Evolutionary conservation across 2,329 filamentous ascomycete genomes (phyloP).

Genomic region (Onygena corvina): DNA sequence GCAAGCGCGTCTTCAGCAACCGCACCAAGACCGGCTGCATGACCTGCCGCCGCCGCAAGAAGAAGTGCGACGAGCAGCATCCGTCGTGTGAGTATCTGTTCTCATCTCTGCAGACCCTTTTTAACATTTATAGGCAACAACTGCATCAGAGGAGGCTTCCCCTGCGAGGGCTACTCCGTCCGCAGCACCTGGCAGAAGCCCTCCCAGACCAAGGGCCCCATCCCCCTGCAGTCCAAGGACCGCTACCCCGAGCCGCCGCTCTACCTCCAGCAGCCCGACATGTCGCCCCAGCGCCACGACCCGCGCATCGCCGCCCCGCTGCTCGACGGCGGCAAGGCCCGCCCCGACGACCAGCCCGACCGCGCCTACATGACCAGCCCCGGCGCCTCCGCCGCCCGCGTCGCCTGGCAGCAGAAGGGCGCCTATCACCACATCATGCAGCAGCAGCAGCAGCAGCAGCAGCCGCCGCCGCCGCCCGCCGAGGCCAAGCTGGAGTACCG

Average conservation of each 20-base stretch:
- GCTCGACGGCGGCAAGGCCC: constrained; percentile 35
- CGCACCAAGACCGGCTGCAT: constrained; percentile 91
- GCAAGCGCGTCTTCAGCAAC: constrained; percentile 64
- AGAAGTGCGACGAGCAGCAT: constrained; percentile 93
- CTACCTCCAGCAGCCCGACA: constrained; percentile 31
- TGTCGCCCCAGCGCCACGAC: constrained; percentile 28
- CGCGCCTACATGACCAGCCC: constrained; percentile 33
- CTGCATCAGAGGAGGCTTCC: constrained; percentile 77
- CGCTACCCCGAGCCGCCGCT: constrained; percentile 35
- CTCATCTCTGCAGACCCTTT: constrained; percentile 5
- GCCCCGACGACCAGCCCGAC: constrained; percentile 34
- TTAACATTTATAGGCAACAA: constrained; percentile 55
- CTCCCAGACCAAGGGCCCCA: constrained; percentile 53
- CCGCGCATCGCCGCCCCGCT: constrained; percentile 22
- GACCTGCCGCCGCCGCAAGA: constrained; percentile 83
- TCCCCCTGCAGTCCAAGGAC: constrained; percentile 77
- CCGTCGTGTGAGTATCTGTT: constrained; percentile 61
- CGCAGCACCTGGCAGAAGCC: constrained; percentile 68
- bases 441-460: too few species aligned
- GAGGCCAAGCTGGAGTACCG: constrained; percentile 31
- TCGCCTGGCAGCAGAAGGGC: constrained; percentile 32
- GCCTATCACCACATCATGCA: constrained; percentile 27
- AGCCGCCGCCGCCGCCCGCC: too few species aligned
- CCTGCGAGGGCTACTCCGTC: constrained; percentile 81
- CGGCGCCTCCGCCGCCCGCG: constrained; percentile 25